Percentiles rank a stretch among this genome's conserved stretches.
phyloP scores from a whole-genome alignment of 2,329 filamentous ascomycete genomes.

The Aspergillus sp. region DNA sequence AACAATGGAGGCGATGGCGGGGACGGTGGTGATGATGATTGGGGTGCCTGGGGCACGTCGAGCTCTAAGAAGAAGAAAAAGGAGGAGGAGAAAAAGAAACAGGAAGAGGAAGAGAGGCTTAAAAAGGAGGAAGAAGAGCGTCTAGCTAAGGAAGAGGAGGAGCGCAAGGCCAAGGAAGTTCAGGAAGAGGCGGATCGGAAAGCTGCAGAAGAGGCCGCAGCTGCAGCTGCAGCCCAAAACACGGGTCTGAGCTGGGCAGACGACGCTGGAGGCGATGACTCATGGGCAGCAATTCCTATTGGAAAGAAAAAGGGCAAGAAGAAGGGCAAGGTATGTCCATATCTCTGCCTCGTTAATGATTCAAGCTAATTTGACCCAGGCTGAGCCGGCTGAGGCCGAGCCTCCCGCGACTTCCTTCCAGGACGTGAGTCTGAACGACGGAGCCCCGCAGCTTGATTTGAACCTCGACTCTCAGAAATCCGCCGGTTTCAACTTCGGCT shows the following conservation, averaged over 20 bases:
- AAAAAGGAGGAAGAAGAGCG: constrained; percentile 36
- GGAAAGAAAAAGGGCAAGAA: constrained; percentile 64
- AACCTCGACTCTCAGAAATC: constrained; percentile 55
- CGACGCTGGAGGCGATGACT: constrained; percentile 52
- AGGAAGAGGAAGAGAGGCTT: constrained; percentile 28
- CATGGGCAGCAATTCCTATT: constrained; percentile 56
- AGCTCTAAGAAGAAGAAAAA: constrained; percentile 40
- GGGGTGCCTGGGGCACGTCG: constrained; percentile 44
- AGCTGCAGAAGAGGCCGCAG: constrained; percentile 33
- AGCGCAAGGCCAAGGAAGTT: constrained; percentile 32
- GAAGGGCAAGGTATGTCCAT: constrained; percentile 56
- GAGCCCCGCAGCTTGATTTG: constrained; percentile 61
- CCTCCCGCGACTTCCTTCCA: constrained; percentile 61
- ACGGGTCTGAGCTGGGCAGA: constrained; percentile 52
- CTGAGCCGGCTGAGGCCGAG: constrained; percentile 40
- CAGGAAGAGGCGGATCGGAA: constrained; percentile 38
- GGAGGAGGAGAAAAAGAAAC: constrained; percentile 33
- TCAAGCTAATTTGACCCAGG: constrained; percentile 1
- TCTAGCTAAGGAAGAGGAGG: constrained; percentile 31
- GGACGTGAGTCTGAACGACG: constrained; percentile 69
- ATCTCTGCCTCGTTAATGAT: background rate
- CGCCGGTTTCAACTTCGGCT: constrained; percentile 53
- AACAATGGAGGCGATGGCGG: constrained; percentile 40
- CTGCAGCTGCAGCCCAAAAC: constrained; percentile 31
- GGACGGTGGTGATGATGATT: constrained; percentile 44